Conservation (phyloP, 768 basidiomycete species). For the Leccinum fibrillosum region DNA sequence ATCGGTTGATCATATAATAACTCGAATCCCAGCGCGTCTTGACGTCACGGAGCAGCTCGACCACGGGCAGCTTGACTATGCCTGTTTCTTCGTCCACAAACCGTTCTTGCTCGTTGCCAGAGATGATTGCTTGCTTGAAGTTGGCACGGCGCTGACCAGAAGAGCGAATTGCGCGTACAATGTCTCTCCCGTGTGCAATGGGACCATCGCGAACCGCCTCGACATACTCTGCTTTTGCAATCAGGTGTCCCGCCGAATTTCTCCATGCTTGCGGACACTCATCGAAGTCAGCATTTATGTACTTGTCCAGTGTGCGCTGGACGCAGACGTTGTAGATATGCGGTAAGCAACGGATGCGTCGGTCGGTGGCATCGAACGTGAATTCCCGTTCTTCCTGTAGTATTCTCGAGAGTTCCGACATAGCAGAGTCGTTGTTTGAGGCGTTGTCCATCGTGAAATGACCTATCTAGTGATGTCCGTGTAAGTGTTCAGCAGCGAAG, state of each 20-base stretch:
- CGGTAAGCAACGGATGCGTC: conserved; percentile 17
- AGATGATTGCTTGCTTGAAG: too few species aligned
- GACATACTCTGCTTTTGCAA: not conserved
- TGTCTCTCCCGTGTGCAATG: not conserved
- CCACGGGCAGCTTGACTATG: not conserved
- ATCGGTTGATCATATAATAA: conserved; percentile 32
- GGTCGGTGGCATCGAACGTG: not conserved
- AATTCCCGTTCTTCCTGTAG: not conserved
- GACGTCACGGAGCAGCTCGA: not conserved
- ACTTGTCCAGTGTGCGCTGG: conserved; percentile 1
- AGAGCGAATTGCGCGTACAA: not conserved
- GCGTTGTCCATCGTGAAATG: not conserved
- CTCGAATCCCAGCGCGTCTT: conserved; percentile 26
- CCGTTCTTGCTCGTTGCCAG: too few species aligned
- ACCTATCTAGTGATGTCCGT: not conserved
- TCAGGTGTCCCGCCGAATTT: not conserved
- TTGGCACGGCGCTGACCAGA: too few species aligned
- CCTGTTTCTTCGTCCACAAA: too few species aligned
- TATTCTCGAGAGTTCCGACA: not conserved
- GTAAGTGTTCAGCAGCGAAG: conserved; percentile 5
- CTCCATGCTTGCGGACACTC: not conserved
- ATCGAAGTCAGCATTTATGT: not conserved
- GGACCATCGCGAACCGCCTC: not conserved
- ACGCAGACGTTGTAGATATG: conserved; percentile 20
- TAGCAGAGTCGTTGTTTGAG: conserved; percentile 9